These are phyloP conservation scores for Candida taoyuanica DNA, from an alignment of 805 yeast species.

Conservation along the genomic window DNA sequence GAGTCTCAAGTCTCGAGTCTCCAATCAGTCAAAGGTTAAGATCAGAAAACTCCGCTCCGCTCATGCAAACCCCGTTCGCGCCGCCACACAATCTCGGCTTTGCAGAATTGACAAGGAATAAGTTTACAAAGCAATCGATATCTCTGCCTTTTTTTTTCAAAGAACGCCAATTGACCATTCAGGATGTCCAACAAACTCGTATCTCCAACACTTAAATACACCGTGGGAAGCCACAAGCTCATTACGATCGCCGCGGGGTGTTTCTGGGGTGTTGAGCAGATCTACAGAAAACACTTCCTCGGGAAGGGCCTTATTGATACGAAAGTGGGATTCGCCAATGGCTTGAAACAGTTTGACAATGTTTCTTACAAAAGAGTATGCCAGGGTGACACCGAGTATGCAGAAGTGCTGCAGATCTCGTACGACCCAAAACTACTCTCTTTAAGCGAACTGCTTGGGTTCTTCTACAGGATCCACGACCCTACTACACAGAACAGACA, in stretches of 20 bases:
- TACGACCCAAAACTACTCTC: conserved; percentile 67
- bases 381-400: conserved; percentile 63
- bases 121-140: no score
- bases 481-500: conserved; percentile 82
- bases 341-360: conserved; percentile 33
- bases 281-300: conserved; percentile 66
- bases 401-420: conserved; percentile 80
- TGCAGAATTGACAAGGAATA: no score
- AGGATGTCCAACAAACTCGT: conserved; percentile 20
- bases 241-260: conserved; percentile 67
- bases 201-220: conserved; percentile 36
- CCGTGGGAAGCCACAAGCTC: conserved; percentile 44
- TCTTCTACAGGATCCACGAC: conserved; percentile 90
- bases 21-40: no score
- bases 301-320: conserved; percentile 65
- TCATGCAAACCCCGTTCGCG: no score
- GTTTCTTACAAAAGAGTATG: conserved; percentile 75
- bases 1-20: no score
- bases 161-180: not conserved
- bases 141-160: not conserved
- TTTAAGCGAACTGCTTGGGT: conserved; percentile 62
- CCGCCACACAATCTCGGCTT: no score
- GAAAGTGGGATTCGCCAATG: conserved; percentile 91
- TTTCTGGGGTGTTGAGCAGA: conserved; percentile 88
- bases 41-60: no score